Evolutionary conservation across 2,329 filamentous ascomycete species (phyloP).

Genomic region (Aspergillus novofumigatus): DNA sequence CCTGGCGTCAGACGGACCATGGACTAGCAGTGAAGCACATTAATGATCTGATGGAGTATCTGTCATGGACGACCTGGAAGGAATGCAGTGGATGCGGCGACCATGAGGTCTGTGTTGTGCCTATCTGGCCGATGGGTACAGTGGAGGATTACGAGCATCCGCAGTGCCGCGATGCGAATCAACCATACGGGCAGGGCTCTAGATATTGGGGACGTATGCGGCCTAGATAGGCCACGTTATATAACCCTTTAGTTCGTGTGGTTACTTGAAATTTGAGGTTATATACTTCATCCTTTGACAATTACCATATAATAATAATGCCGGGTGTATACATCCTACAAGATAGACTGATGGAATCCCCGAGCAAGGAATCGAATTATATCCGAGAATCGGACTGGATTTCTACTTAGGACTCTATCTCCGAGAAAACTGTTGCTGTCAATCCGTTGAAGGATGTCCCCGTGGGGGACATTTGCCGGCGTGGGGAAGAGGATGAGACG

Average conservation of each 20-base stretch:
- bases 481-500: not conserved
- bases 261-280: not conserved
- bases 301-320: too few species aligned
- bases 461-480: not conserved
- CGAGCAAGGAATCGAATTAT: not conserved
- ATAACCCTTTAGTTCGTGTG: too few species aligned
- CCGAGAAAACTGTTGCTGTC: not conserved
- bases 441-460: too few species aligned
- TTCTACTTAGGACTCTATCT: not conserved
- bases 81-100: constrained; percentile 50
- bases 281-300: not conserved
- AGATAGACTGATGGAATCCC: not conserved
- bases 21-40: constrained; percentile 28
- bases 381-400: not conserved
- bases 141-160: constrained; percentile 52
- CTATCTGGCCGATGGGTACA: constrained; percentile 60
- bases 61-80: constrained; percentile 61
- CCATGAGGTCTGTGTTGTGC: constrained; percentile 57
- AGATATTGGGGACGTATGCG: constrained; percentile 24
- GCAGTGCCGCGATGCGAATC: constrained; percentile 35
- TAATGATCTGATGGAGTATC: constrained; percentile 43
- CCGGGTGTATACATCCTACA: too few species aligned
- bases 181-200: constrained; percentile 18
- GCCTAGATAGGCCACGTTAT: not conserved
- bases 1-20: constrained; percentile 18